These are phyloP conservation scores for Litchi chinensis DNA, from an alignment of 345 rosid species.

Conservation along the genomic window DNA sequence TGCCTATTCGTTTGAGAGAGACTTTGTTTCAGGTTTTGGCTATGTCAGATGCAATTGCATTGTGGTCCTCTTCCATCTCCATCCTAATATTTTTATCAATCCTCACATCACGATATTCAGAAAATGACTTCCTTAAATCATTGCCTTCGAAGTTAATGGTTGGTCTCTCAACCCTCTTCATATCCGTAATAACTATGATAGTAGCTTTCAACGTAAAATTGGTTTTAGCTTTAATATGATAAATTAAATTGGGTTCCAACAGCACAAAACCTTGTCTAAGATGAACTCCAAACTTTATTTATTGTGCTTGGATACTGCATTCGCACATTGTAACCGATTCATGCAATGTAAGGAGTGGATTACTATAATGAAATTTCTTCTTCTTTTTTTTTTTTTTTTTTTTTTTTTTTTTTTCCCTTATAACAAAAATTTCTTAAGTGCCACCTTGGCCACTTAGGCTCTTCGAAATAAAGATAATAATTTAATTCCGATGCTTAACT, in stretches of 20 bases:
- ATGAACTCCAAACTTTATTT: too few relatives aligned
- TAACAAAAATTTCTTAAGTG: too few relatives aligned
- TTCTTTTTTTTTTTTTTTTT: too few relatives aligned
- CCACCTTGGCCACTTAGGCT: too few relatives aligned
- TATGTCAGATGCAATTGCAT: not conserved
- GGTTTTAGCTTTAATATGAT: not conserved
- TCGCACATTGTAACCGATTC: too few relatives aligned
- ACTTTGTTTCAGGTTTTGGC: not conserved
- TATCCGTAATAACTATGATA: not conserved
- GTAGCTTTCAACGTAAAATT: not conserved
- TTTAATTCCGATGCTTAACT: not conserved
- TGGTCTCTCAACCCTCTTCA: not conserved
- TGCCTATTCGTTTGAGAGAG: not conserved
- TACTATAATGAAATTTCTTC: too few relatives aligned
- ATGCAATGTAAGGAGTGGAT: too few relatives aligned
- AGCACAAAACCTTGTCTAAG: too few relatives aligned
- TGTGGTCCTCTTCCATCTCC: not conserved
- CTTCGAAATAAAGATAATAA: too few relatives aligned
- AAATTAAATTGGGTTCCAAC: not conserved
- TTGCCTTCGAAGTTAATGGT: not conserved
- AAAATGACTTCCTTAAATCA: not conserved
- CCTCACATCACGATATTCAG: not conserved
- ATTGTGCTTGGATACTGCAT: too few relatives aligned
- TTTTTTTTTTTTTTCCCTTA: too few relatives aligned
- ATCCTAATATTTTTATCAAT: not conserved